A percentile compares a stretch with the other conserved stretches of the same genome.
These are phyloP conservation scores for Oryza australiensis DNA, from an alignment of 176 grass and related monocot species.

Conservation along the genomic window DNA sequence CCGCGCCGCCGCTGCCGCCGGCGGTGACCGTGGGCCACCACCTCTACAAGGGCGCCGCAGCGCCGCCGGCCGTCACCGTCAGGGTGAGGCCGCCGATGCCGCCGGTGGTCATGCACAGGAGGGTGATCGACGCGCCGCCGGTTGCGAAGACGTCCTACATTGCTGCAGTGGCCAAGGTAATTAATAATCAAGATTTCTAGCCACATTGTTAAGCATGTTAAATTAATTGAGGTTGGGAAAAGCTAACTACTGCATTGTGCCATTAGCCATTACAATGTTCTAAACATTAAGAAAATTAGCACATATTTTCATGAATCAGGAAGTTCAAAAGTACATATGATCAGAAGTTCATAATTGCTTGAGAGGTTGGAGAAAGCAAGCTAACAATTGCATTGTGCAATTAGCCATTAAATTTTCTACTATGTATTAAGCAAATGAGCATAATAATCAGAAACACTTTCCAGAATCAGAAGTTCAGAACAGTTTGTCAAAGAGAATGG, in stretches of 20 bases:
- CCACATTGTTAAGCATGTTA: not conserved
- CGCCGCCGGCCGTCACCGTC: constrained; percentile 23
- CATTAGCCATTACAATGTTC: not conserved
- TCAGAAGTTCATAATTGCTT: constrained; percentile 15
- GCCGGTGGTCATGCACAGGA: constrained; percentile 54
- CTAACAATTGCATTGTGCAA: not conserved
- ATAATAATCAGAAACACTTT: not conserved
- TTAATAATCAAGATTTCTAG: not conserved
- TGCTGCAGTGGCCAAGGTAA: constrained; percentile 59
- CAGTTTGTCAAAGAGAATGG: not conserved
- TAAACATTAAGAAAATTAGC: not conserved
- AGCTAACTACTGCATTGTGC: not conserved
- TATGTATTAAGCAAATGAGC: not conserved
- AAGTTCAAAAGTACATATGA: not conserved
- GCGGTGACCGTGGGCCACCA: constrained; percentile 24
- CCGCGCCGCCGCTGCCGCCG: not conserved
- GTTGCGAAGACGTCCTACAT: constrained; percentile 40
- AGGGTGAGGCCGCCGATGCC: constrained; percentile 16
- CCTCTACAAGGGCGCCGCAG: constrained; percentile 33
- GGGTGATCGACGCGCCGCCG: constrained; percentile 42
- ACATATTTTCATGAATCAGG: too few species aligned
- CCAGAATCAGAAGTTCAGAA: not conserved
- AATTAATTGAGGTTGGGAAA: not conserved
- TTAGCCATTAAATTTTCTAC: not conserved
- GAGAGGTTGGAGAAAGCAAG: not conserved